Evolutionary conservation across 2,329 filamentous ascomycete species (phyloP).

Genomic region (Xenosphaeropsis pyriputrescens): DNA sequence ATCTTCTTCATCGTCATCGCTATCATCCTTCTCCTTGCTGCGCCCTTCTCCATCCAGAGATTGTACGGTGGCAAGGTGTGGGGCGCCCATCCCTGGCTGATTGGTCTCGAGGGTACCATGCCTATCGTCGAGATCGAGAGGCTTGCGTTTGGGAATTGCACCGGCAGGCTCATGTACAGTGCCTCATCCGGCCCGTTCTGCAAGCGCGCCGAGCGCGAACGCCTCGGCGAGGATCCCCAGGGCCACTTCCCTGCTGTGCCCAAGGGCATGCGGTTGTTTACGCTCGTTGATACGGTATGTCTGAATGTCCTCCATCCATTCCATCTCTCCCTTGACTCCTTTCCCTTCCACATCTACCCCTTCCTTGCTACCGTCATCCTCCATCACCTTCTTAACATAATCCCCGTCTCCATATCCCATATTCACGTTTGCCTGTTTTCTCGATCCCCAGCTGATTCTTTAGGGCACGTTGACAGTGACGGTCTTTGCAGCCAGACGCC

Average conservation of each 20-base stretch:
- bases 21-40: conserved; percentile 3
- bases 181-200: conserved; percentile 11
- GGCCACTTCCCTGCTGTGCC: conserved; percentile 7
- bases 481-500: conserved; percentile 15
- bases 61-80: conserved; percentile 11
- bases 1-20: conserved; percentile 1
- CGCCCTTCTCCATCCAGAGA: conserved; percentile 8
- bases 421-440: too few species aligned
- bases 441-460: too few species aligned
- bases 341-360: too few species aligned
- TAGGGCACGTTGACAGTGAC: conserved; percentile 16
- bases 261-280: conserved; percentile 15
- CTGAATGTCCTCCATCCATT: too few species aligned
- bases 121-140: conserved; percentile 11
- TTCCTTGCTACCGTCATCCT: too few species aligned
- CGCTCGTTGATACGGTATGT: conserved; percentile 15
- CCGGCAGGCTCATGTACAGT: conserved; percentile 12
- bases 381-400: too few species aligned
- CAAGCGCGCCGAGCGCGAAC: conserved; percentile 7
- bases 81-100: conserved; percentile 10
- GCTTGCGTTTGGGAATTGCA: conserved; percentile 12
- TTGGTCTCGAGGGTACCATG: conserved; percentile 15
- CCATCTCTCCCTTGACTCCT: too few species aligned
- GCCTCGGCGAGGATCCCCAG: conserved; percentile 12
- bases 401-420: too few species aligned